Conservation (phyloP, 139 green algal genomes). For the Chlorella sp. region DNA sequence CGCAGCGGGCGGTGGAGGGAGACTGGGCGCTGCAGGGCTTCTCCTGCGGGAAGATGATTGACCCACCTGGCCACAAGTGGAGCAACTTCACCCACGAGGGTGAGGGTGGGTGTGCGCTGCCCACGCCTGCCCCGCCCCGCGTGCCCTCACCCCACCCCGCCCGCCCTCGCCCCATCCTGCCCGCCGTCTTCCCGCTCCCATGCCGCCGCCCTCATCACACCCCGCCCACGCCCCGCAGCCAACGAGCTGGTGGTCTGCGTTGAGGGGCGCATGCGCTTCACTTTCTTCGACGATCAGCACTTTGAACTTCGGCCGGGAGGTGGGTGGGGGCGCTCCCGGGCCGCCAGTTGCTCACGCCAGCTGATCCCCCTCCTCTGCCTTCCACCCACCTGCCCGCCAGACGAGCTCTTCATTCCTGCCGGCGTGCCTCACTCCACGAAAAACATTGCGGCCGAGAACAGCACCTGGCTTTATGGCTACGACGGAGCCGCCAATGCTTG, state of each 20-base stretch:
- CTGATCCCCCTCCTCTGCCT: neutral
- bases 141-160: too few relatives aligned
- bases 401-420: slow-evolving; percentile 22
- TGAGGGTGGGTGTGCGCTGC: too few relatives aligned
- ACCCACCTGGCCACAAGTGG: slow-evolving; percentile 29
- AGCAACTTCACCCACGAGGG: slow-evolving; percentile 26
- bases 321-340: neutral
- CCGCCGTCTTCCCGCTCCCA: too few relatives aligned
- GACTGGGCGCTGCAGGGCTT: slow-evolving; percentile 16
- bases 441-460: slow-evolving; percentile 3
- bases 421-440: slow-evolving; percentile 27
- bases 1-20: neutral
- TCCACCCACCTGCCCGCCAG: neutral
- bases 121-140: too few relatives aligned
- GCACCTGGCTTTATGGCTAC: slow-evolving; percentile 22
- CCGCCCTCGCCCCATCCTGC: too few relatives aligned
- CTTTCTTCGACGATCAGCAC: slow-evolving; percentile 5
- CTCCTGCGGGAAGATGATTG: slow-evolving; percentile 22
- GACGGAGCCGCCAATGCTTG: slow-evolving; percentile 15
- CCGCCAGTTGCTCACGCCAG: neutral
- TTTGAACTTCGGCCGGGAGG: slow-evolving; percentile 12
- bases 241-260: slow-evolving; percentile 21
- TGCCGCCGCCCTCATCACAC: too few relatives aligned
- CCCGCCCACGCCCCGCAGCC: too few relatives aligned
- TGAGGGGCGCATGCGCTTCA: slow-evolving; percentile 21